These are phyloP conservation scores for Alternaria hordeiaustralica DNA, from an alignment of 2,329 filamentous ascomycete species.

Conservation along the genomic window DNA sequence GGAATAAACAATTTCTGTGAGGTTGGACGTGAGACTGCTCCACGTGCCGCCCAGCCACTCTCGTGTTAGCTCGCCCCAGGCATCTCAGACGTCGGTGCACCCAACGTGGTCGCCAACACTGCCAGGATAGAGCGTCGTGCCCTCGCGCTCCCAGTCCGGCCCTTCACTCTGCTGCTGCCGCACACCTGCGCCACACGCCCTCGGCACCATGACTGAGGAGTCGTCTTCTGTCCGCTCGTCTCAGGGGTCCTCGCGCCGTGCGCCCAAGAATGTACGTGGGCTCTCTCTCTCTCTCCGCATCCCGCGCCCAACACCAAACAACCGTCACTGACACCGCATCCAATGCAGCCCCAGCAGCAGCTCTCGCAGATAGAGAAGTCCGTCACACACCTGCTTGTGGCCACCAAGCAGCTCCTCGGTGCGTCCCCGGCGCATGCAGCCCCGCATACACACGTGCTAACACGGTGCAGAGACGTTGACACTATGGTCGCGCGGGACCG, in stretches of 20 bases:
- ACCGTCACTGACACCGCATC: constrained; percentile 23
- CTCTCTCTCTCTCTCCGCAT: constrained; percentile 4
- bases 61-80: constrained; percentile 12
- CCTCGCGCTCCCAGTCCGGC: constrained; percentile 17
- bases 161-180: constrained; percentile 23
- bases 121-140: constrained; percentile 19
- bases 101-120: constrained; percentile 20
- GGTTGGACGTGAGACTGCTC: constrained; percentile 9
- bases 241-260: constrained; percentile 55
- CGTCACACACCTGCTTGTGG: constrained; percentile 88
- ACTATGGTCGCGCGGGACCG: constrained; percentile 92
- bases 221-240: constrained; percentile 37
- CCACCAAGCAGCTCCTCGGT: constrained; percentile 89
- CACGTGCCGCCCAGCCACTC: constrained; percentile 23
- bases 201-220: constrained; percentile 34
- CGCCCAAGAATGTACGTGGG: constrained; percentile 46
- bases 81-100: constrained; percentile 21
- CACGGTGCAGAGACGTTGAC: constrained; percentile 77
- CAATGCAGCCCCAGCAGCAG: constrained; percentile 69
- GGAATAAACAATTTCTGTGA: constrained; percentile 2
- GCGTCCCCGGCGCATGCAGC: constrained; percentile 14
- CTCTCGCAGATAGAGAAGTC: constrained; percentile 99
- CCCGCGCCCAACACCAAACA: constrained; percentile 9
- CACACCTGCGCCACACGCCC: constrained; percentile 21
- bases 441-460: constrained; percentile 18